Conservation (phyloP, 2,329 filamentous ascomycete species). For the Verticillium dahliae region DNA sequence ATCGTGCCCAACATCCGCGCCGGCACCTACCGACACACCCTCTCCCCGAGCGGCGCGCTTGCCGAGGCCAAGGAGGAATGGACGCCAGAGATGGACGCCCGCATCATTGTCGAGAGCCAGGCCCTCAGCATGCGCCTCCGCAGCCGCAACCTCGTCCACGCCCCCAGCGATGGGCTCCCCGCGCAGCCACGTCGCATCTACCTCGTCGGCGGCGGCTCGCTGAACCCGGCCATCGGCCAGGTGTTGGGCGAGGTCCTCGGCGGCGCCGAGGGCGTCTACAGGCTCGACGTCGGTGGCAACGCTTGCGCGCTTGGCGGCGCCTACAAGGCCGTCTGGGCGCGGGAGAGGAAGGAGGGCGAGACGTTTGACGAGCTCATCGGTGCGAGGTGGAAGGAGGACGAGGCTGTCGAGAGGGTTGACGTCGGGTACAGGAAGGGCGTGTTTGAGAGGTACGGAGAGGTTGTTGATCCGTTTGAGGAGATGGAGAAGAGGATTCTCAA, state of each 20-base stretch:
- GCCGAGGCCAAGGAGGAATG: conserved; percentile 34
- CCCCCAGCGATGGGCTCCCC: conserved; percentile 45
- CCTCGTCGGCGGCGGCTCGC: conserved; percentile 85
- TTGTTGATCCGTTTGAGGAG: conserved; percentile 68
- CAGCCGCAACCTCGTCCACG: conserved; percentile 64
- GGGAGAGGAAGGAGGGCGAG: conserved; percentile 62
- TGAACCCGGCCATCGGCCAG: conserved; percentile 82
- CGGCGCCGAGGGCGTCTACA: conserved; percentile 82
- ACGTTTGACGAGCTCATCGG: conserved; percentile 87
- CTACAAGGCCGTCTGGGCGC: conserved; percentile 93
- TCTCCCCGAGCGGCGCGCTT: conserved; percentile 44
- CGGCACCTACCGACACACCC: conserved; percentile 80
- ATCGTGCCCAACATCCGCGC: conserved; percentile 87
- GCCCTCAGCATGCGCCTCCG: conserved; percentile 85
- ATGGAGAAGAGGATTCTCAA: conserved; percentile 65
- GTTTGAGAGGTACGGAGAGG: conserved; percentile 72
- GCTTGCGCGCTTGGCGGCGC: conserved; percentile 90
- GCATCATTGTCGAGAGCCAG: conserved; percentile 90
- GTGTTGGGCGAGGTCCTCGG: conserved; percentile 85
- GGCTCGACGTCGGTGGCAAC: conserved; percentile 89
- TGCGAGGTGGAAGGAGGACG: conserved; percentile 75
- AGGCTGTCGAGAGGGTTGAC: conserved; percentile 75
- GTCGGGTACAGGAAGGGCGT: conserved; percentile 69
- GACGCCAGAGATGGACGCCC: conserved; percentile 63
- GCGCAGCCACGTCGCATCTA: conserved; percentile 85